Conservation (phyloP, 345 rosid genomes). For the Arabidopsis suecica region DNA sequence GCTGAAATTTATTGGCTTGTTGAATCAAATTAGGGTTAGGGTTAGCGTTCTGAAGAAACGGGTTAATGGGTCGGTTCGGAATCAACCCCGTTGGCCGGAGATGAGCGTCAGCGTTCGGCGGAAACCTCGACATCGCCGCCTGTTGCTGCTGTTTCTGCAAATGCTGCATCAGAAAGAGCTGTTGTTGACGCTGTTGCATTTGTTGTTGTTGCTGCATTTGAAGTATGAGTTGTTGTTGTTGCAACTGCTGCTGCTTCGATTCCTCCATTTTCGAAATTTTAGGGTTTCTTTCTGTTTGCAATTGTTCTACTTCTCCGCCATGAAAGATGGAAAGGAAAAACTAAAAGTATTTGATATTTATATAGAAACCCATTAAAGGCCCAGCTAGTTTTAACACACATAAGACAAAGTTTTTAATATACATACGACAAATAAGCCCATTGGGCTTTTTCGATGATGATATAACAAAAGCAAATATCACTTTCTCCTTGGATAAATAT, state of each 20-base stretch:
- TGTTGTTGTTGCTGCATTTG: slow-evolving; percentile 57
- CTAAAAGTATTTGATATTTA: background rate
- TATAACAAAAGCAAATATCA: background rate
- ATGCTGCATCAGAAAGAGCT: slow-evolving; percentile 55
- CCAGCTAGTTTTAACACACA: background rate
- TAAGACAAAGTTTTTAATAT: background rate
- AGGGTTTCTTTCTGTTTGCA: slow-evolving; percentile 37
- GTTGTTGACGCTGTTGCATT: slow-evolving; percentile 73
- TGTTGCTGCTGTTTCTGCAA: slow-evolving; percentile 70
- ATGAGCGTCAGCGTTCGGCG: slow-evolving; percentile 72
- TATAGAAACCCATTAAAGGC: slow-evolving; percentile 7
- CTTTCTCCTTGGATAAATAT: slow-evolving; percentile 35
- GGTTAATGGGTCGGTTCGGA: slow-evolving; percentile 55
- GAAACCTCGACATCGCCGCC: slow-evolving; percentile 78
- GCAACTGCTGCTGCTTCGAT: slow-evolving; percentile 55
- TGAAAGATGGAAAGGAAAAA: background rate
- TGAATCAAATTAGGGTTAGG: slow-evolving; percentile 48
- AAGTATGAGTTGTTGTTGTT: slow-evolving; percentile 44
- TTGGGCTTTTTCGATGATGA: background rate
- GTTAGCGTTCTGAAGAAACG: slow-evolving; percentile 50
- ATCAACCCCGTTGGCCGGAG: slow-evolving; percentile 60
- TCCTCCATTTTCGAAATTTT: slow-evolving; percentile 61
- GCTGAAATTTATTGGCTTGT: slow-evolving; percentile 43
- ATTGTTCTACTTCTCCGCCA: slow-evolving; percentile 26
- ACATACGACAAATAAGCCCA: slow-evolving; percentile 2